A percentile compares a stretch with the other conserved stretches of the same genome.
Conservation (phyloP, 768 basidiomycete genomes). For the Lactarius vividus region DNA sequence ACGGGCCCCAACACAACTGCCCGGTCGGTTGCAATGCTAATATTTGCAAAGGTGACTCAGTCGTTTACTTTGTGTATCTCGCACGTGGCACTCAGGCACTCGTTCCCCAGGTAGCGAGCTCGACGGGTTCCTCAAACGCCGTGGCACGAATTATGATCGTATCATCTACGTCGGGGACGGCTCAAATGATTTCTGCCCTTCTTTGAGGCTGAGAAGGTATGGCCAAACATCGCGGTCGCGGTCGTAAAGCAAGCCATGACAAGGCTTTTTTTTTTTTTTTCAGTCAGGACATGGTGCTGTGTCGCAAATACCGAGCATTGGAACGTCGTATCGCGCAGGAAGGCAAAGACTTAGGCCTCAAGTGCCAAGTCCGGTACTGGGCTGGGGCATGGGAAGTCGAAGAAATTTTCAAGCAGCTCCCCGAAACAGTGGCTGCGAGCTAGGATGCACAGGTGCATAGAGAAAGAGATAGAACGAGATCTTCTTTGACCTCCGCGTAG, state of each 20-base stretch:
- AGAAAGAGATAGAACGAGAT: neutral
- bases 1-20: conserved; percentile 79
- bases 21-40: conserved; percentile 87
- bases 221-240: conserved; percentile 22
- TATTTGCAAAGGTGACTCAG: conserved; percentile 87
- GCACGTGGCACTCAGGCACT: neutral
- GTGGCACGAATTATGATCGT: conserved; percentile 64
- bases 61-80: neutral
- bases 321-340: conserved; percentile 75
- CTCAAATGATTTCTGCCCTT: conserved; percentile 92
- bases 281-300: conserved; percentile 83
- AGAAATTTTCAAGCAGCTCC: conserved; percentile 54
- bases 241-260: too few species aligned
- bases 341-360: conserved; percentile 59
- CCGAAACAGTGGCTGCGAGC: conserved; percentile 1
- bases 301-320: conserved; percentile 74
- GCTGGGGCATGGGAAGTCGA: conserved; percentile 96
- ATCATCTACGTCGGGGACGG: conserved; percentile 94
- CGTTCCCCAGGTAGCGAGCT: conserved; percentile 79
- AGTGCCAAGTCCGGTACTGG: conserved; percentile 80
- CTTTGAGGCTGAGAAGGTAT: conserved; percentile 74
- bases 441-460: neutral
- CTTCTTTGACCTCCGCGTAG: conserved; percentile 1
- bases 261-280: neutral
- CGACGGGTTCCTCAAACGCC: conserved; percentile 67